These are phyloP conservation scores for Fulvia fulva DNA, from an alignment of 2,329 filamentous ascomycete genomes.

Conservation along the genomic window DNA sequence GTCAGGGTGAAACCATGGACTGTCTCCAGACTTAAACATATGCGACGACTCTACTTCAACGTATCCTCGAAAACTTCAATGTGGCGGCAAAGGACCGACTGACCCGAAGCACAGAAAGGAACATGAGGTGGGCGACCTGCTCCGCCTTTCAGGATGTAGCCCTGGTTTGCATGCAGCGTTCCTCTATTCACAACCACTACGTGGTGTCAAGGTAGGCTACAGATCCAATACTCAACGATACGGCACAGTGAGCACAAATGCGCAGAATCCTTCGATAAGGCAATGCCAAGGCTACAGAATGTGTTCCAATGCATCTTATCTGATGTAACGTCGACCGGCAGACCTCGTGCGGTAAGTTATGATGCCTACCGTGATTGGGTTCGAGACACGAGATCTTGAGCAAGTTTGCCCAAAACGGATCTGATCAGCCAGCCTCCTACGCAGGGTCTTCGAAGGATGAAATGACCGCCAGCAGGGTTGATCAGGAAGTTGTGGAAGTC, in stretches of 20 bases:
- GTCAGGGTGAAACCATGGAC: neutral
- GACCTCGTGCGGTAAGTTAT: neutral
- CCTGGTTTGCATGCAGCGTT: no score
- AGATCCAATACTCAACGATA: no score
- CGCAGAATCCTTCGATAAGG: neutral
- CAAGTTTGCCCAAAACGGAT: neutral
- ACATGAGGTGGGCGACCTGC: no score
- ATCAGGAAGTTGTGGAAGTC: neutral
- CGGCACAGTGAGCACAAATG: no score
- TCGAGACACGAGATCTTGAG: neutral
- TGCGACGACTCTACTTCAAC: neutral
- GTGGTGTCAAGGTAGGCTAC: no score
- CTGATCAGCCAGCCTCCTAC: neutral
- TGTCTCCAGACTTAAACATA: neutral
- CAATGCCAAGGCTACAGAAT: neutral
- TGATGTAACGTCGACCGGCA: neutral
- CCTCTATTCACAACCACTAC: no score
- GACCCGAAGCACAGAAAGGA: no score
- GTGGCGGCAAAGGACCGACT: no score
- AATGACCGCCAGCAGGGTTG: neutral
- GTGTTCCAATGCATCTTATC: neutral
- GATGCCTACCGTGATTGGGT: neutral
- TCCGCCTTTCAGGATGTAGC: no score
- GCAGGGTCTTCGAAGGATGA: neutral
- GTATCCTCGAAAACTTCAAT: no score